Percentiles rank a stretch among this genome's conserved stretches.
These are phyloP conservation scores for Tetracladium setigerum DNA, from an alignment of 495 filamentous ascomycete genomes.

Conservation along the genomic window DNA sequence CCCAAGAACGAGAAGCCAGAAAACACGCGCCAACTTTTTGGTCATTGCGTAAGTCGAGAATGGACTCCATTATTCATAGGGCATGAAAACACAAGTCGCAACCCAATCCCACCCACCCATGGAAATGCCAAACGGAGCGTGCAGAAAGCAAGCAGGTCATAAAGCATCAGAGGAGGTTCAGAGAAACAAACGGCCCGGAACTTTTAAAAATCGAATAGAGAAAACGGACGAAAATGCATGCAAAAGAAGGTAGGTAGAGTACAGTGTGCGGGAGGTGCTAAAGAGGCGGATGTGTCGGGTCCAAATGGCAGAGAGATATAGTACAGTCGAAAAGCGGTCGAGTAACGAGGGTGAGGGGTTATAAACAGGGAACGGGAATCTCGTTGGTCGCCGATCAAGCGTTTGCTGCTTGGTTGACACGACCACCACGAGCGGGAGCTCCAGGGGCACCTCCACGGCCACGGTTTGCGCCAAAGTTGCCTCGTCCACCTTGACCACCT, in stretches of 20 bases:
- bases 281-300: no score
- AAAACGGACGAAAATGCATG: constrained; percentile 4
- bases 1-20: no score
- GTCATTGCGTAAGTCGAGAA: no score
- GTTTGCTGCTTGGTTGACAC: constrained; percentile 32
- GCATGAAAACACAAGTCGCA: constrained; percentile 1
- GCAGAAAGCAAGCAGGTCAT: not conserved
- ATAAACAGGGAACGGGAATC: no score
- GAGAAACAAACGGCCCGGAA: no score
- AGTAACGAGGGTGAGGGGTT: no score
- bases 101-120: not conserved
- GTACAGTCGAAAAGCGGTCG: no score
- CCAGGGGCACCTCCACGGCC: constrained; percentile 43
- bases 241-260: constrained; percentile 16
- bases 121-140: constrained; percentile 5
- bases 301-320: no score
- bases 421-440: constrained; percentile 32
- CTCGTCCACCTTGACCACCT: constrained; percentile 56
- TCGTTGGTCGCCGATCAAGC: constrained; percentile 21
- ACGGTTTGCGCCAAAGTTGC: constrained; percentile 58
- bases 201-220: constrained; percentile 1
- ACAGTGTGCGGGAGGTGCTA: constrained; percentile 5
- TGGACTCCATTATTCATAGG: not conserved
- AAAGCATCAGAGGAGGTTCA: not conserved
- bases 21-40: no score